Percentiles rank a stretch among this genome's conserved stretches.
phyloP scores from a whole-genome alignment of 352 stramenopile genomes.

The Globisporangium perplexum region DNA sequence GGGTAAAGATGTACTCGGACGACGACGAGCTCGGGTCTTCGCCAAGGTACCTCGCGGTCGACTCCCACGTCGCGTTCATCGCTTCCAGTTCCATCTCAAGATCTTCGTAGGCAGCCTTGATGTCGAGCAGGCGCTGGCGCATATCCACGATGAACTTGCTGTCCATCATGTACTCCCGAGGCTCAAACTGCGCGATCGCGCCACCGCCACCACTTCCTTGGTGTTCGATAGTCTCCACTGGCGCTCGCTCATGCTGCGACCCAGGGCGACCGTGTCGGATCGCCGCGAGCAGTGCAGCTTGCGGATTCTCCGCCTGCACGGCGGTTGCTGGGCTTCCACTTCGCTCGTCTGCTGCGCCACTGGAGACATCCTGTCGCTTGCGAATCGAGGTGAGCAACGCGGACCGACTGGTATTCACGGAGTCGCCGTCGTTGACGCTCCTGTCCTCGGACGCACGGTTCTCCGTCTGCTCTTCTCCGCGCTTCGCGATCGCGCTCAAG shows the following conservation, averaged over 20 bases:
- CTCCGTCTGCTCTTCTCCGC: not conserved
- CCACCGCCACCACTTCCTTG: not conserved
- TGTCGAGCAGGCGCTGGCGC: constrained; percentile 33
- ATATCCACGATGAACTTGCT: constrained; percentile 60
- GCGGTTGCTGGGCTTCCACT: not conserved
- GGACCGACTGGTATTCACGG: not conserved
- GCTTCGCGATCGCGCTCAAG: not conserved
- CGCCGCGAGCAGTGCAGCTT: constrained; percentile 25
- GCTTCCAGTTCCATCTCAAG: constrained; percentile 62
- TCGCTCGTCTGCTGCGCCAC: no score
- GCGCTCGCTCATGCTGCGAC: not conserved
- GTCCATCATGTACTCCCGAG: constrained; percentile 41
- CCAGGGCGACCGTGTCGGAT: constrained; percentile 10
- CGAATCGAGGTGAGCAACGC: constrained; percentile 16
- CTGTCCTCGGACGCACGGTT: no score
- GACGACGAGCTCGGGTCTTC: constrained; percentile 50
- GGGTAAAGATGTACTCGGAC: constrained; percentile 62
- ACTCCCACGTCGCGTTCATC: constrained; percentile 55
- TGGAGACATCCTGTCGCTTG: not conserved
- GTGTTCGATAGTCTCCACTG: not conserved
- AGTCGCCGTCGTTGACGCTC: not conserved
- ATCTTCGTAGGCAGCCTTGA: constrained; percentile 52
- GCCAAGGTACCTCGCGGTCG: constrained; percentile 58
- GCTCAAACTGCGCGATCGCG: constrained; percentile 17
- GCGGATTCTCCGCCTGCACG: constrained; percentile 2